Evolutionary conservation across 2,329 filamentous ascomycete genomes (phyloP), one percentile per base, ranked within the genome.

Genomic region (Verticillium albo-atrum): DNA sequence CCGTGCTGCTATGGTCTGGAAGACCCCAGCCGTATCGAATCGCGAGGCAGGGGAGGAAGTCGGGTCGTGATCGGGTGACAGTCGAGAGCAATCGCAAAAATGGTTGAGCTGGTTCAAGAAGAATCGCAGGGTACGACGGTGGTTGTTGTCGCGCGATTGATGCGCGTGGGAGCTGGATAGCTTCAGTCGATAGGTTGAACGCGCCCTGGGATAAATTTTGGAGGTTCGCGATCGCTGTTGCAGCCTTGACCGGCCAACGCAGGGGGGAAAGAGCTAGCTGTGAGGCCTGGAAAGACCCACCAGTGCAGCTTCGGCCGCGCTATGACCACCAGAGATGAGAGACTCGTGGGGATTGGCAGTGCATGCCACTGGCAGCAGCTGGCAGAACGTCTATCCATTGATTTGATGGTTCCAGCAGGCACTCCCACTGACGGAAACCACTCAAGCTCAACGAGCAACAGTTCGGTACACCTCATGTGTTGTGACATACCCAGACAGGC

Each of bases 151-250:
- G 42, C 42, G 42, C 42, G 42, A 47, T 47, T 47, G 42, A 23
- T 47, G 42, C n/a, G 20, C n/a, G 30, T 23, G n/a, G 17, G 42
- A 23, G n/a, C 9, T 47, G 10, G 42, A 23, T 23, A 23, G 42
- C 17, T 47, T 47, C 17, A 26, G 50, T 26, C 59, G 59, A 60
- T 62, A 59, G 55, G 53, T 42, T 6, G 47, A 30, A 62, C 61
- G 61, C 60, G 61, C 52, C 55, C 47, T 59, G 55, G 61, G 58
- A 63, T 60, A 63, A 63, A 62, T 63, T 63, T 63, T 63, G 61
- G 61, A 62, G 57, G 60, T 60, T 63, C 61, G 61, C 61, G 61
- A 63, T 62, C 53, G 10, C 20, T 23, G 42, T 23, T 47, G 42
- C 42, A 47, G 42, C 42, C 61, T 57, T 56, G 54, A 51, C 61